Evolutionary conservation across 495 filamentous ascomycete species (phyloP), one percentile per base, ranked within the genome.

Genomic region (Penicillium longicatenatum): DNA sequence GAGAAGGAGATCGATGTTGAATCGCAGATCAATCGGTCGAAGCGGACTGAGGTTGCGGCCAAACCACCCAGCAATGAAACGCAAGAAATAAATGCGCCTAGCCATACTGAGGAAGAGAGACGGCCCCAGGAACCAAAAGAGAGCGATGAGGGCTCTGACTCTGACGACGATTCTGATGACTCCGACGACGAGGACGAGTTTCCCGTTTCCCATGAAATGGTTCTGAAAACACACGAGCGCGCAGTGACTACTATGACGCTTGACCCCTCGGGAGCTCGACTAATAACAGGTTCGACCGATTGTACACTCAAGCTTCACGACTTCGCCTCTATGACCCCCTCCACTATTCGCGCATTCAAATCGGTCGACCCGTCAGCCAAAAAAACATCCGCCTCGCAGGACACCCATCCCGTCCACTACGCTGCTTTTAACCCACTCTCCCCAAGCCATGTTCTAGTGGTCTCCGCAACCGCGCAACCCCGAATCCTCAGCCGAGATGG

Each of bases 311-410:
- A 97, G 66, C 79, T 98, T 20, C 93, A 96, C 71, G 94, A 98
- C 70, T 96, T 98, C 73, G 84, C 92, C 1, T 89, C 93, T 29
- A 93, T 98, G 90, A 97, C 93, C 0, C 89, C 92, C 0, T 93
- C 93, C 4, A 96, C 96, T 0, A 81, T 98, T 26, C 86, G 92
- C 59, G 90, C 95, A 2, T 98, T 98, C 82, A 91, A 90, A 66
- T 91, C 88, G 11, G 81, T 98, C 29, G 94, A 98, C 74, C 93
- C 94, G 2, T 90, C 86, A 53, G 83, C 83, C 22, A 83, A 84
- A 43, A 96, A 94, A 65, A 69, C 81, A 37, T 89, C 91, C 0
- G 82, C 85, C 3, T 83, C 80, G 60, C 79, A 87, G 44, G 94
- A 97, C 62, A 89, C 91, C 11, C 94, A 98, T 64, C 84, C 93